Evolutionary conservation across 306 rosid species (phyloP).

Genomic region (Chamaecrista fasciculata): DNA sequence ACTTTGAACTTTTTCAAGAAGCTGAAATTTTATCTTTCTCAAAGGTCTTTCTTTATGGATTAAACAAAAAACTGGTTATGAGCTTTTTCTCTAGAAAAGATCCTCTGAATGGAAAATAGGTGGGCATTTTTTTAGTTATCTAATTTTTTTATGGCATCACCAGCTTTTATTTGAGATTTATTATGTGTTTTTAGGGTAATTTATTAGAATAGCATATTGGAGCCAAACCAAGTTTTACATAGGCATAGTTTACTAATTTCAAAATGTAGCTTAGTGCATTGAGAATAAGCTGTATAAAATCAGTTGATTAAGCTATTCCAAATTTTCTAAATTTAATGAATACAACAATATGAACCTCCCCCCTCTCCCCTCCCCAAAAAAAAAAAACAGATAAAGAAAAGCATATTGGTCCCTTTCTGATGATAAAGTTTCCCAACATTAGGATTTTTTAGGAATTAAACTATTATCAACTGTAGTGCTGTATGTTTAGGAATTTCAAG

Average conservation of each 20-base stretch:
- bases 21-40: not conserved
- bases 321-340: not conserved
- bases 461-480: slow-evolving; percentile 9
- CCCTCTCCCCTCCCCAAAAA: too few species aligned
- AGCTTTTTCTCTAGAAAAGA: not conserved
- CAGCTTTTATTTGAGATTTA: not conserved
- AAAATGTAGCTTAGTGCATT: slow-evolving; percentile 6
- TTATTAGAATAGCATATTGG: slow-evolving; percentile 13
- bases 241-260: not conserved
- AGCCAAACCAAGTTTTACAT: not conserved
- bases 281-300: slow-evolving; percentile 6
- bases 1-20: not conserved
- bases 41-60: not conserved
- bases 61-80: not conserved
- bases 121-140: not conserved
- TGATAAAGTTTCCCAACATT: not conserved
- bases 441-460: not conserved
- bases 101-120: not conserved
- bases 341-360: not conserved
- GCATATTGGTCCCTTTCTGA: not conserved
- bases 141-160: not conserved
- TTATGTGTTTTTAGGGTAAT: slow-evolving; percentile 1
- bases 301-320: not conserved
- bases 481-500: not conserved
- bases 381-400: not conserved